Evolutionary conservation across 2,329 filamentous ascomycete genomes (phyloP).

Genomic region (Alternaria sp.): DNA sequence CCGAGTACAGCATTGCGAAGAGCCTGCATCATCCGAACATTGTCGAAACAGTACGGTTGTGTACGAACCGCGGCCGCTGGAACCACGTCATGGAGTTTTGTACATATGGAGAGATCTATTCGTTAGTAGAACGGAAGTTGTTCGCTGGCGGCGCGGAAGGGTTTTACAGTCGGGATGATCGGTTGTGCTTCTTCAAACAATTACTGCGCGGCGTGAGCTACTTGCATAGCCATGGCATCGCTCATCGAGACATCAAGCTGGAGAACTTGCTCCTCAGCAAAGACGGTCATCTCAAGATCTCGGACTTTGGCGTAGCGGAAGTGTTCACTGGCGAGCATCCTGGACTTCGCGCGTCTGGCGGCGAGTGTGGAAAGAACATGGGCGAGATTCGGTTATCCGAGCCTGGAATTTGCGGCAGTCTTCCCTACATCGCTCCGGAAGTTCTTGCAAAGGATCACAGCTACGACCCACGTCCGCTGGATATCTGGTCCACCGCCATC

Average conservation of each 20-base stretch:
- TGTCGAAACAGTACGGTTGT: constrained; percentile 78
- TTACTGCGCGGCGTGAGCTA: constrained; percentile 82
- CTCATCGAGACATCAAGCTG: constrained; percentile 88
- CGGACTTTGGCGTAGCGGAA: constrained; percentile 88
- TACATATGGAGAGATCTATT: constrained; percentile 79
- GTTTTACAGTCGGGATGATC: constrained; percentile 68
- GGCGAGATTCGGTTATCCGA: constrained; percentile 72
- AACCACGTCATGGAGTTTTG: constrained; percentile 96
- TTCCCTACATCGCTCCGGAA: constrained; percentile 87
- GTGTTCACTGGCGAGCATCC: constrained; percentile 85
- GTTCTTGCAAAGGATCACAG: constrained; percentile 71
- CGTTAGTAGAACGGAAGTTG: constrained; percentile 67
- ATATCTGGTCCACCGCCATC: constrained; percentile 86
- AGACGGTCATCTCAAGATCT: constrained; percentile 85
- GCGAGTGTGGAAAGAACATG: constrained; percentile 77
- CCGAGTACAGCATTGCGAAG: constrained; percentile 87
- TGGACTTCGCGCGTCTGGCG: constrained; percentile 73
- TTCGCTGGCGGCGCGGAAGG: constrained; percentile 60
- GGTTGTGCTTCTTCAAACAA: constrained; percentile 88
- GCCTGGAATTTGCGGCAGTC: constrained; percentile 82
- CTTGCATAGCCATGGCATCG: constrained; percentile 82
- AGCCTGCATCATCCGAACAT: constrained; percentile 87
- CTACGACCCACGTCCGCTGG: constrained; percentile 78
- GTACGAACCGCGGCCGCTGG: constrained; percentile 75
- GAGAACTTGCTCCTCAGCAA: constrained; percentile 83